Percentiles rank a stretch among this genome's conserved stretches.
Conservation (phyloP, 768 basidiomycete genomes). For the Rhizopogon salebrosus region DNA sequence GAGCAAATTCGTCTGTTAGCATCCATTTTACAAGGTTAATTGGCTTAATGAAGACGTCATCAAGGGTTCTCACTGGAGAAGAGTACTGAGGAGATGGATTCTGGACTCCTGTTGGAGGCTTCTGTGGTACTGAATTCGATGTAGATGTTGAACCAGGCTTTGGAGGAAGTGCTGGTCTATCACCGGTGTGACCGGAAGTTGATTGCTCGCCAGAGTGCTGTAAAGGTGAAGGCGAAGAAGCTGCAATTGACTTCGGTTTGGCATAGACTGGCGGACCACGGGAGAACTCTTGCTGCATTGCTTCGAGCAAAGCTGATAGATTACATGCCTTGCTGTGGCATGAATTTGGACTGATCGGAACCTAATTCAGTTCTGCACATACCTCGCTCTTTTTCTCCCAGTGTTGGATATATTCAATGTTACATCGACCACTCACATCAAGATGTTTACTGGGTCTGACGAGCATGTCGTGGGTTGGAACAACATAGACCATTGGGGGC, state of each 20-base stretch:
- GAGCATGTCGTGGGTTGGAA: slow-evolving; percentile 88
- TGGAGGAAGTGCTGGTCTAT: slow-evolving; percentile 35
- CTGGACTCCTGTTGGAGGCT: slow-evolving; percentile 10
- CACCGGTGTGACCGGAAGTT: slow-evolving; percentile 16
- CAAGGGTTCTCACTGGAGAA: neutral
- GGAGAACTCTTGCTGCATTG: slow-evolving; percentile 81
- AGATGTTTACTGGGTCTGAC: slow-evolving; percentile 71
- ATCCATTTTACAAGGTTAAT: neutral
- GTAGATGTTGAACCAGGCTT: slow-evolving; percentile 25
- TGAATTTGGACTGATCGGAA: slow-evolving; percentile 5
- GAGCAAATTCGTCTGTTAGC: slow-evolving; percentile 18
- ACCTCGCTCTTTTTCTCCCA: slow-evolving; percentile 89
- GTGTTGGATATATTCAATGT: slow-evolving; percentile 60
- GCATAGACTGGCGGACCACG: slow-evolving; percentile 86
- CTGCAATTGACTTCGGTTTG: slow-evolving; percentile 47
- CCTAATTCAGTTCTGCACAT: slow-evolving; percentile 19
- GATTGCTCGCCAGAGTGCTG: slow-evolving; percentile 14
- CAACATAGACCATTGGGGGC: slow-evolving; percentile 86
- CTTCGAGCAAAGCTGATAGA: slow-evolving; percentile 66
- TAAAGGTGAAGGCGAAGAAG: slow-evolving; percentile 14
- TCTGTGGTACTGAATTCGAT: slow-evolving; percentile 9
- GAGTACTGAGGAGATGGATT: slow-evolving; percentile 8
- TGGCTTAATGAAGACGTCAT: neutral
- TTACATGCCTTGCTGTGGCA: slow-evolving; percentile 57
- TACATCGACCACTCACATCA: slow-evolving; percentile 76